Conservation (phyloP, 108 stramenopile genomes). For the Mayamaea pseudoterrestris region DNA sequence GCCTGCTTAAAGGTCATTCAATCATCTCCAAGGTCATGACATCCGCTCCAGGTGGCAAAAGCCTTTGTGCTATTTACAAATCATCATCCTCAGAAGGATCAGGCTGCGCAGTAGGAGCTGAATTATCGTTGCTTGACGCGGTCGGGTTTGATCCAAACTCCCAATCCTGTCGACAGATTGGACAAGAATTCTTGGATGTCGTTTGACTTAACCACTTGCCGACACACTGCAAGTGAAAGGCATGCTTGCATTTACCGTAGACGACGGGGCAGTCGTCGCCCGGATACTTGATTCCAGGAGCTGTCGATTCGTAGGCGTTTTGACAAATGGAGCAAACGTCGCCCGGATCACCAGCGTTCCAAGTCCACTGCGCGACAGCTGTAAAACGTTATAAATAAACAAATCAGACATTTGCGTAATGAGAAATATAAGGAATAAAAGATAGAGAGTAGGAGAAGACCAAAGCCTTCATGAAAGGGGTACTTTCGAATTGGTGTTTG, state of each 20-base stretch:
- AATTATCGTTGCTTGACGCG: no score
- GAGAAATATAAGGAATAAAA: no score
- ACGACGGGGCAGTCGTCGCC: conserved; percentile 87
- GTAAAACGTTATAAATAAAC: conserved; percentile 69
- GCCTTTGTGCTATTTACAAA: no score
- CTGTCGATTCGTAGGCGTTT: conserved; percentile 75
- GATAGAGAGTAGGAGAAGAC: no score
- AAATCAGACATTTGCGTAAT: no score
- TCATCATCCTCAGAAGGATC: no score
- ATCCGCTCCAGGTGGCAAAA: no score
- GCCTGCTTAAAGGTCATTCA: no score
- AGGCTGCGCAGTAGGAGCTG: no score
- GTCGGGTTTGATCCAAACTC: conserved; percentile 58
- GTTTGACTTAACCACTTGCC: conserved; percentile 50
- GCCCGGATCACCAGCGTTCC: conserved; percentile 46
- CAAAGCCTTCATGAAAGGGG: no score
- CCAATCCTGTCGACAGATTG: conserved; percentile 81
- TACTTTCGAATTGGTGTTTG: no score
- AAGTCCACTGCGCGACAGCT: conserved; percentile 81
- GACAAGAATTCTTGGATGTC: conserved; percentile 37
- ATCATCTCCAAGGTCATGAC: no score
- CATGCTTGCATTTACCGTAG: conserved; percentile 82
- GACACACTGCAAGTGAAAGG: conserved; percentile 83
- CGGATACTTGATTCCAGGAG: conserved; percentile 77
- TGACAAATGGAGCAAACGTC: conserved; percentile 91